Evolutionary conservation across 202 grass and related monocot genomes (phyloP).

Genomic region (Carex arenaria): DNA sequence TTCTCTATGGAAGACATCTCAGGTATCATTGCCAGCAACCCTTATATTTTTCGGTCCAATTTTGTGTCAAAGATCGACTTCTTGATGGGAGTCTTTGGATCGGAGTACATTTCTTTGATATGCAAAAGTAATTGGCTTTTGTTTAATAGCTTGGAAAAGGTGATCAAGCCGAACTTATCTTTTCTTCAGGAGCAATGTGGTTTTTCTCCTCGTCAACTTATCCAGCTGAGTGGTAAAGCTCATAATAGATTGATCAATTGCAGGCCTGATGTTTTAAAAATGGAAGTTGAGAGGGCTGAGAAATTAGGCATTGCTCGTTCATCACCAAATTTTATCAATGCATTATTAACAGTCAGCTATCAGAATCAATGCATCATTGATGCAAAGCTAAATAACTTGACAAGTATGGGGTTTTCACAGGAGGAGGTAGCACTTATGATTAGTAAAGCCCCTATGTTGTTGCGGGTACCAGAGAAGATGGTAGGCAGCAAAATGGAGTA

Average conservation of each 20-base stretch:
- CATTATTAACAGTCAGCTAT: background rate
- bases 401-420: constrained; percentile 24
- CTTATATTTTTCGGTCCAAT: no score
- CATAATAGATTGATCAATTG: constrained; percentile 14
- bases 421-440: constrained; percentile 10
- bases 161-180: constrained; percentile 31
- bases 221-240: background rate
- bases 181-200: background rate
- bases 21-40: no score
- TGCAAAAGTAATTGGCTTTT: background rate
- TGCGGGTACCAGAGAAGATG: background rate
- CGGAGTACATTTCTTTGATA: no score
- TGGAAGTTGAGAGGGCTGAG: constrained; percentile 10
- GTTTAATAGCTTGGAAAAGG: background rate
- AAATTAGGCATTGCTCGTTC: constrained; percentile 4
- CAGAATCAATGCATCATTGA: background rate
- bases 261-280: constrained; percentile 4
- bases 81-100: no score
- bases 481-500: constrained; percentile 12
- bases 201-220: background rate
- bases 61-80: no score
- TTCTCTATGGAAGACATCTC: no score
- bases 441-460: constrained; percentile 12
- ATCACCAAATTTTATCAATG: constrained; percentile 13
- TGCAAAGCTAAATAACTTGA: constrained; percentile 1